A percentile compares a stretch with the other conserved stretches of the same genome.
Evolutionary conservation across 2,329 filamentous ascomycete species (phyloP).

Genomic region (Verticillium alfalfae): DNA sequence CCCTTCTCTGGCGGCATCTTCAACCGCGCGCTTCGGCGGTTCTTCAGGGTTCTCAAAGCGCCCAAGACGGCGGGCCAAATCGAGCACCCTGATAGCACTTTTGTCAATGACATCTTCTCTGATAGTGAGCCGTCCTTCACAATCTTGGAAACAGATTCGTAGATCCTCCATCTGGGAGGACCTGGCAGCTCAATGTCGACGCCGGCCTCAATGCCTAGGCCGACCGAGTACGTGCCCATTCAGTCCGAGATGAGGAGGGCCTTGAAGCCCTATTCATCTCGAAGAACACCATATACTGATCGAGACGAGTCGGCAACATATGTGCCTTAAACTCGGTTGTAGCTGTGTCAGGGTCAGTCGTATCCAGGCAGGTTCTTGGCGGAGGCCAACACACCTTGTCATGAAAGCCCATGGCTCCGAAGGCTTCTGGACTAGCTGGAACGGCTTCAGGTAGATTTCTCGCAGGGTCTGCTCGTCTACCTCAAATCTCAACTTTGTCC

Average conservation of each 20-base stretch:
- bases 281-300: slow-evolving; percentile 43
- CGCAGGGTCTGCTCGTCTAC: slow-evolving; percentile 23
- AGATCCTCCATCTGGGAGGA: slow-evolving; percentile 30
- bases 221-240: slow-evolving; percentile 50
- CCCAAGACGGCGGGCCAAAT: slow-evolving; percentile 50
- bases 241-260: slow-evolving; percentile 56
- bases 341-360: slow-evolving; percentile 22
- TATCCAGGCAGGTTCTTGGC: background rate
- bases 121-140: background rate
- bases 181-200: slow-evolving; percentile 58
- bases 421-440: slow-evolving; percentile 38
- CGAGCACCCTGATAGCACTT: slow-evolving; percentile 49
- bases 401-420: background rate
- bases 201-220: slow-evolving; percentile 42
- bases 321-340: slow-evolving; percentile 53
- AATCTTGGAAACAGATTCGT: background rate
- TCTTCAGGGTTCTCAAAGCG: slow-evolving; percentile 50
- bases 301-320: slow-evolving; percentile 48
- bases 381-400: background rate
- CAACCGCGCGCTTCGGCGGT: background rate
- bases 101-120: slow-evolving; percentile 36
- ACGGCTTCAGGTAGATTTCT: slow-evolving; percentile 51
- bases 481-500: slow-evolving; percentile 21
- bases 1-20: slow-evolving; percentile 27
- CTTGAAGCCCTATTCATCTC: slow-evolving; percentile 52